These are phyloP conservation scores for Fusarium solani-melongenae DNA, from an alignment of 2,329 filamentous ascomycete genomes.

Conservation along the genomic window DNA sequence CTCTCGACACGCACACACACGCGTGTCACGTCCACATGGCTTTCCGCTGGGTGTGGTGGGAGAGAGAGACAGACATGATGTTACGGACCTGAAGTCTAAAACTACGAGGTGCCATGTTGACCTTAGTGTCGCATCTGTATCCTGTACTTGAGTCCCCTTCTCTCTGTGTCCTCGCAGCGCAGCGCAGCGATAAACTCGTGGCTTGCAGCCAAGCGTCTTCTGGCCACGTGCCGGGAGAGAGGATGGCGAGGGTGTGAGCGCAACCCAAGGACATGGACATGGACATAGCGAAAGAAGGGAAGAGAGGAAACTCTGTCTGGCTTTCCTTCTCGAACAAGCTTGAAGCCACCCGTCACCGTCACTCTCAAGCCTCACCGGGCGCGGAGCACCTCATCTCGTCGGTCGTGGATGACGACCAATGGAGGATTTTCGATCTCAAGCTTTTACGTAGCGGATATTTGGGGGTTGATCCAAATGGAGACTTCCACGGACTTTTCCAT, in stretches of 20 bases:
- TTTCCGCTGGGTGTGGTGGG: not conserved
- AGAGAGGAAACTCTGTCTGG: constrained; percentile 20
- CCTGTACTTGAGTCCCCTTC: constrained; percentile 30
- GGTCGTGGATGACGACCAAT: not conserved
- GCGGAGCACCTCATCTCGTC: not conserved
- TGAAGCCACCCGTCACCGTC: constrained; percentile 5
- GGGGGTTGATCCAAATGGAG: not conserved
- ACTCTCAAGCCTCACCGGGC: constrained; percentile 16
- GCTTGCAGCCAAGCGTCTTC: constrained; percentile 33
- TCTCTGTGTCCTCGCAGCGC: not conserved
- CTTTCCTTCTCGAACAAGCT: constrained; percentile 28
- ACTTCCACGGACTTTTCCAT: not conserved
- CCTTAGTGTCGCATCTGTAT: constrained; percentile 6
- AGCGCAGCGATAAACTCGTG: constrained; percentile 10
- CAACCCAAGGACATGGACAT: not conserved
- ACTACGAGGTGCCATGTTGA: not conserved
- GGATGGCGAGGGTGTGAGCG: constrained; percentile 24
- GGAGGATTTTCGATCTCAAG: not conserved
- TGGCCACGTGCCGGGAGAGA: constrained; percentile 34
- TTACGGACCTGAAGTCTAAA: not conserved
- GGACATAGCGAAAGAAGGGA: not conserved
- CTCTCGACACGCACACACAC: not conserved
- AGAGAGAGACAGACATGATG: not conserved
- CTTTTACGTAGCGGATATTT: constrained; percentile 30
- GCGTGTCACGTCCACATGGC: constrained; percentile 2